A percentile compares a stretch with the other conserved stretches of the same genome.
These are phyloP conservation scores for Arxiozyma slooffiae DNA, from an alignment of 1,139 yeast genomes.

Conservation along the genomic window DNA sequence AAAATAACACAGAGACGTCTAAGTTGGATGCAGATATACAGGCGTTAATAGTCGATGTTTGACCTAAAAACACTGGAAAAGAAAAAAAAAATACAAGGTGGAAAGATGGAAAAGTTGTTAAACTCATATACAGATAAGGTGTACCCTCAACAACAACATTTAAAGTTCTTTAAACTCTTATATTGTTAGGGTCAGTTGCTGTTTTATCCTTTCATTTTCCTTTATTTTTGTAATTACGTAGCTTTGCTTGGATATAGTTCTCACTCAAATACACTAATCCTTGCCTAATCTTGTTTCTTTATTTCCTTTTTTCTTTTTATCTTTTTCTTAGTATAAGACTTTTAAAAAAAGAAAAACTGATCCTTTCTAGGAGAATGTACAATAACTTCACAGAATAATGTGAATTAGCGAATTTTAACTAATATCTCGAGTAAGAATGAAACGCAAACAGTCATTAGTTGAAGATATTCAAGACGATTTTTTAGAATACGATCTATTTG, in stretches of 20 bases:
- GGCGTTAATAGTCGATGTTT: constrained; percentile 23
- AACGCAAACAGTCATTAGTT: background rate
- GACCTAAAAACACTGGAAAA: constrained; percentile 24
- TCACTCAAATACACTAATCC: background rate
- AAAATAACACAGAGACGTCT: background rate
- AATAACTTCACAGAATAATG: background rate
- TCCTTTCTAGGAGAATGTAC: background rate
- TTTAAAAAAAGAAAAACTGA: background rate
- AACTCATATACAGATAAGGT: constrained; percentile 3
- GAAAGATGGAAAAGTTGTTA: constrained; percentile 7
- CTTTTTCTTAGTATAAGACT: background rate
- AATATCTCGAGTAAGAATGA: background rate
- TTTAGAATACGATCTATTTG: background rate
- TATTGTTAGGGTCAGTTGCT: background rate
- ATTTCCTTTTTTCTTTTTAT: too few species aligned
- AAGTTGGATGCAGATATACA: background rate
- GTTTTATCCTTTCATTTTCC: background rate
- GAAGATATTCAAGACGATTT: background rate
- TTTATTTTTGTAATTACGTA: background rate
- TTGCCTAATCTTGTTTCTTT: background rate
- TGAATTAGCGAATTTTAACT: too few species aligned
- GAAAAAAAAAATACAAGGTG: constrained; percentile 23
- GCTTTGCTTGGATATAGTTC: background rate
- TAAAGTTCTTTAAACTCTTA: background rate
- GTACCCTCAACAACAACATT: constrained; percentile 23